Evolutionary conservation across 169 alveolate species (phyloP).

Genomic region (Cryptosporidium xiaoi): DNA sequence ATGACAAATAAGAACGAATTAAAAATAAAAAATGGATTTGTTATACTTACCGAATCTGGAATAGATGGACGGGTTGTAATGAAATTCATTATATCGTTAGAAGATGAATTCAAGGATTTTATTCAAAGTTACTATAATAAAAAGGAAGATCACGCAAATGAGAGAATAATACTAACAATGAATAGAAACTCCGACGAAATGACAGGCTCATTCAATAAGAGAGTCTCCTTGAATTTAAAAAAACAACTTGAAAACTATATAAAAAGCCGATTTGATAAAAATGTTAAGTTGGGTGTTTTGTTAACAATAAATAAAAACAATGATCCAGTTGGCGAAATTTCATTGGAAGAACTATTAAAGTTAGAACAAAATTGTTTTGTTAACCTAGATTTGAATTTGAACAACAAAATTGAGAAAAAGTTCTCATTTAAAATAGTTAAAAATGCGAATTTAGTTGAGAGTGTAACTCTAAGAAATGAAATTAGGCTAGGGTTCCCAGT

Average conservation of each 20-base stretch:
- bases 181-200: constrained; percentile 33
- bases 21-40: not conserved
- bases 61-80: not conserved
- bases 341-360: not conserved
- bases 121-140: not conserved
- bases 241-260: constrained; percentile 26
- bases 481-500: constrained; percentile 55
- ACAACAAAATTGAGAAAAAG: not conserved
- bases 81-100: not conserved
- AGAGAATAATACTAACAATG: constrained; percentile 75
- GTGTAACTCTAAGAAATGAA: constrained; percentile 27
- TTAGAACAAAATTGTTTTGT: not conserved
- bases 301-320: constrained; percentile 6
- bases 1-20: not conserved
- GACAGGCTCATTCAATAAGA: constrained; percentile 6
- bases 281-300: not conserved
- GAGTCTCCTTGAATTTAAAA: constrained; percentile 43
- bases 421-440: constrained; percentile 15
- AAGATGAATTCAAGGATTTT: not conserved
- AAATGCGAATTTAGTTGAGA: constrained; percentile 13
- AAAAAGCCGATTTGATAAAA: constrained; percentile 1
- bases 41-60: constrained; percentile 20
- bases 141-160: not conserved
- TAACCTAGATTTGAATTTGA: not conserved
- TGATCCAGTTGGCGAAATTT: not conserved